These are phyloP conservation scores for Bruguiera gymnorhiza DNA, from an alignment of 345 rosid species.

Conservation along the genomic window DNA sequence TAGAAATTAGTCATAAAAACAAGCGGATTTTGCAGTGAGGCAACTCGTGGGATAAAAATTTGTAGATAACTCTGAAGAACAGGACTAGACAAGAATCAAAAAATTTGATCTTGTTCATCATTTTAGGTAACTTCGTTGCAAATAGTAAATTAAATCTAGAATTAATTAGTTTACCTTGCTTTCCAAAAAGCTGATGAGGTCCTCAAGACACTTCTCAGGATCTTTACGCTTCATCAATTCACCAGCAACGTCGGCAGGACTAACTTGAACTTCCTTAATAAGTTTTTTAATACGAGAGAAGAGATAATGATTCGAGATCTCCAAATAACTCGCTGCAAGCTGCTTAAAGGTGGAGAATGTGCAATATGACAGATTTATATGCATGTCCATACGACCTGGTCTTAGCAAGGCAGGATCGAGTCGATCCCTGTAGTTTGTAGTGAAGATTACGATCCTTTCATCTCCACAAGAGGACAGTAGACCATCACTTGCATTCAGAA, in stretches of 20 bases:
- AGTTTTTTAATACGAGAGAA: constrained; percentile 25
- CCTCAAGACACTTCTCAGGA: constrained; percentile 18
- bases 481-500: constrained; percentile 42
- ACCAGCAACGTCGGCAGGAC: constrained; percentile 45
- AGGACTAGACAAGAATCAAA: no score
- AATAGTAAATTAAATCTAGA: neutral
- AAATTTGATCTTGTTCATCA: no score
- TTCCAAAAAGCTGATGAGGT: constrained; percentile 29
- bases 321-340: constrained; percentile 35
- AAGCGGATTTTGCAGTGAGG: no score
- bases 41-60: no score
- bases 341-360: constrained; percentile 43
- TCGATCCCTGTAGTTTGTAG: constrained; percentile 41
- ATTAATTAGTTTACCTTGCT: constrained; percentile 27
- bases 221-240: constrained; percentile 34
- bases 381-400: constrained; percentile 47
- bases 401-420: constrained; percentile 43
- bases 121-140: no score
- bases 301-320: constrained; percentile 22
- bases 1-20: no score
- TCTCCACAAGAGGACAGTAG: constrained; percentile 46
- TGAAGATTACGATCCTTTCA: constrained; percentile 45
- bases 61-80: no score
- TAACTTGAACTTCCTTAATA: constrained; percentile 23
- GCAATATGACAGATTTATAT: constrained; percentile 37